Base-by-base conservation (phyloP, 129 eudicot species). In the Escallonia herrerae region DNA sequence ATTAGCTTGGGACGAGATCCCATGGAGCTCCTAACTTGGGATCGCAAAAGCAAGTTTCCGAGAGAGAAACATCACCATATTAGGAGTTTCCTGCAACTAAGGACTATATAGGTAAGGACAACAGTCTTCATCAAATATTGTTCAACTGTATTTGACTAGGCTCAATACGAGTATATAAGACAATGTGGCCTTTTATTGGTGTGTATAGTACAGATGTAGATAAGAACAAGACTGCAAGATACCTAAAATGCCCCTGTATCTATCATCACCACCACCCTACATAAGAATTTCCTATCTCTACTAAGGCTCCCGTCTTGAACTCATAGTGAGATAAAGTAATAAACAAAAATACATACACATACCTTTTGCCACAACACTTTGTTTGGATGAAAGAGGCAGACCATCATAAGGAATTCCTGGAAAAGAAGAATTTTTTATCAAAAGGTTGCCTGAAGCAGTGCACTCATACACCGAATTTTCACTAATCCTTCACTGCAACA, bases 351-450 rank as follows among this genome's bases (percentile, higher is more conserved):
- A 11, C 50, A 80, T 70, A 65, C 70, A 75, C 90, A 87, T 87
- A 91, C 97, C 97, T 91, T 91, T 91, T 63, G 86, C 85, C 77
- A 80, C 82, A 84, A 84, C 65, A 77, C 76, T 87, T 76, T 87
- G 86, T 79, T 77, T 77, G 79, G 97, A 64, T 41, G 96, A 84
- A 79, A 78, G 83, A 80, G 96, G 78, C 65, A 79, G 76, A 74
- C 73, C 80, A 78, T 86, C 87, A 77, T 65, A 85, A 68, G 85
- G 77, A 80, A 76, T 68, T 77, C 97, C 97, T 91, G 97, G 73
- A 84, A 85, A 73, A 62, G 63, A 70, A 62, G 48, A 64, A 64
- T 66, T n/a, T 59, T 64, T 63, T 70, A 71, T 80, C 77, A 82
- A 72, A 68, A 56, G 64, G 6, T 72, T 58, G 78, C 71, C 66